Conservation (phyloP, 148 eudicot genomes). For the Chenopodium berlandieri region DNA sequence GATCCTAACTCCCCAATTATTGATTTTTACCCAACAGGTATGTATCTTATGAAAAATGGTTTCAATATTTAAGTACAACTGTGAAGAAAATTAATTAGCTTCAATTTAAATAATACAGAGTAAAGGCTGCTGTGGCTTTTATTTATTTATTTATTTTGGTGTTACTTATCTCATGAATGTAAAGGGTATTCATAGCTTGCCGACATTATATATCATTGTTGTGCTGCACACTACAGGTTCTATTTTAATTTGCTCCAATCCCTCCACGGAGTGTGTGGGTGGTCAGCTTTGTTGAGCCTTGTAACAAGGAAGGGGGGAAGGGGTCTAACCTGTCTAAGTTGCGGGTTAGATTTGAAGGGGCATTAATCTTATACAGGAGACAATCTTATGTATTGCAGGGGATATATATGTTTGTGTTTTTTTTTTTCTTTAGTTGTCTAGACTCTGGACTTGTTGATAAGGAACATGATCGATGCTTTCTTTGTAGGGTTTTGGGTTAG, state of each 20-base stretch:
- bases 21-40: conserved; percentile 94
- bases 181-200: neutral
- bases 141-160: neutral
- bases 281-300: neutral
- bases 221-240: neutral
- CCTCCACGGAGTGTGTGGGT: neutral
- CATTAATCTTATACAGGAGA: neutral
- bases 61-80: neutral
- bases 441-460: neutral
- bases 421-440: neutral
- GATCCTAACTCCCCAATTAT: conserved; percentile 82
- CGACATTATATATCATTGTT: neutral
- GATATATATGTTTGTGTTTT: neutral
- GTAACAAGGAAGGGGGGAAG: neutral
- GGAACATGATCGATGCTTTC: neutral
- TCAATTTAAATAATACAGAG: too few relatives aligned
- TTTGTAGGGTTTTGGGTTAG: neutral
- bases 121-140: neutral
- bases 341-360: neutral
- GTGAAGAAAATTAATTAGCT: neutral
- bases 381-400: neutral
- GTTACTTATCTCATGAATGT: neutral
- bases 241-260: neutral
- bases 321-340: neutral
- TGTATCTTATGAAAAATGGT: conserved; percentile 2